phyloP scores from a whole-genome alignment of 495 filamentous ascomycete genomes.

The Penicillium steckii region DNA sequence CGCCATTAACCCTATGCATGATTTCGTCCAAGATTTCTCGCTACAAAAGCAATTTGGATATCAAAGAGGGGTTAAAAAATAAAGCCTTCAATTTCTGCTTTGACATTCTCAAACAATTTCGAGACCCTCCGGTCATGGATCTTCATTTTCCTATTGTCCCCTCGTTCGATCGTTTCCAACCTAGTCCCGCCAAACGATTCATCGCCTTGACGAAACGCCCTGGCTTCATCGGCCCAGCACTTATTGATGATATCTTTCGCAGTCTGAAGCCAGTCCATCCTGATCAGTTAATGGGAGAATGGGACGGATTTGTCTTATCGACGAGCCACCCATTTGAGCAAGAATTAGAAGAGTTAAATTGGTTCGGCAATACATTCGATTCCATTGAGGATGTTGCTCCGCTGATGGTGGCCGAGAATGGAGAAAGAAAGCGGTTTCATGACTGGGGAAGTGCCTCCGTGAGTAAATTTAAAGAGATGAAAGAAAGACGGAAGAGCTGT shows the following conservation, averaged over 20 bases:
- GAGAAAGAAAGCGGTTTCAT: constrained; percentile 14
- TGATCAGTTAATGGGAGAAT: constrained; percentile 24
- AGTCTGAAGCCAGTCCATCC: constrained; percentile 15
- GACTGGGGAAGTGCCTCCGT: constrained; percentile 24
- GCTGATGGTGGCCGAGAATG: constrained; percentile 19
- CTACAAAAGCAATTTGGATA: too few species aligned
- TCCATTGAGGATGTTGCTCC: constrained; percentile 21
- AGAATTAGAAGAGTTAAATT: constrained; percentile 17
- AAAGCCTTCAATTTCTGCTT: background rate
- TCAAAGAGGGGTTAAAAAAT: background rate
- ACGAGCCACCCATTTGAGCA: constrained; percentile 22
- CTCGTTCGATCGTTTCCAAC: constrained; percentile 6
- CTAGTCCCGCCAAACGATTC: constrained; percentile 9
- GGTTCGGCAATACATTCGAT: constrained; percentile 22
- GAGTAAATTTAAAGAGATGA: too few species aligned
- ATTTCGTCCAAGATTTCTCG: too few species aligned
- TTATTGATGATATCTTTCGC: constrained; percentile 11
- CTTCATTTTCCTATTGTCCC: constrained; percentile 11
- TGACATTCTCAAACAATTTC: background rate
- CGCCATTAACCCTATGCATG: too few species aligned
- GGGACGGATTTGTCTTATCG: constrained; percentile 23
- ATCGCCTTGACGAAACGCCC: constrained; percentile 1
- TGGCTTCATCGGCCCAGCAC: background rate
- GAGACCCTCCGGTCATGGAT: constrained; percentile 2
- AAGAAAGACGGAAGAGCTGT: too few species aligned